Percentiles rank a stretch among this genome's conserved stretches.
Evolutionary conservation across 2,329 filamentous ascomycete species (phyloP).

Genomic region (Lojkania enalia): DNA sequence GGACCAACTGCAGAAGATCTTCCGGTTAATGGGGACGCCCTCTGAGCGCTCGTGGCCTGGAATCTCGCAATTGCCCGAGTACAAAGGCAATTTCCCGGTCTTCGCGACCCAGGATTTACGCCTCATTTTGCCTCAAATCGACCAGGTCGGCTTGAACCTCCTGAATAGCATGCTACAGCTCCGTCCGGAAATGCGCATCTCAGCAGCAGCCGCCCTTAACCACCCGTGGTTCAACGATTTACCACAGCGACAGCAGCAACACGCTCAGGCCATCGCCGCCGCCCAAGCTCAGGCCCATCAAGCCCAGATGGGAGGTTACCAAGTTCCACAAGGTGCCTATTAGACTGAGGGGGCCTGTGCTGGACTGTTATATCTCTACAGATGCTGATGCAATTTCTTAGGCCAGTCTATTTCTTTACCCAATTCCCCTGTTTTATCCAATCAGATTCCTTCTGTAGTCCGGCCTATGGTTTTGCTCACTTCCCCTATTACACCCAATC

Average conservation of each 20-base stretch:
- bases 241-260: conserved; percentile 53
- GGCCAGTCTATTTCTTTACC: too few relatives aligned
- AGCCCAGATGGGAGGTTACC: conserved; percentile 44
- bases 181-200: conserved; percentile 87
- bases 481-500: too few relatives aligned
- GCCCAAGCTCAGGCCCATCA: conserved; percentile 43
- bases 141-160: conserved; percentile 82
- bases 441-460: too few relatives aligned
- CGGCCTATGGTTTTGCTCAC: too few relatives aligned
- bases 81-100: conserved; percentile 92
- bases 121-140: conserved; percentile 86
- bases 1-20: conserved; percentile 95
- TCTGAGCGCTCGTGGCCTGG: conserved; percentile 95
- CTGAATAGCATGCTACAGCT: conserved; percentile 90
- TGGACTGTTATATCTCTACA: too few relatives aligned
- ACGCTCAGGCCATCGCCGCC: conserved; percentile 35
- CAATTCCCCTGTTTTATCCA: too few relatives aligned
- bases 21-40: conserved; percentile 97
- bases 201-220: conserved; percentile 79
- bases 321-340: conserved; percentile 46
- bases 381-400: too few relatives aligned
- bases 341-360: too few relatives aligned
- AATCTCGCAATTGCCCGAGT: conserved; percentile 94
- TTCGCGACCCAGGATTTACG: conserved; percentile 91
- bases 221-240: conserved; percentile 92